These are phyloP conservation scores for Acanthamoeba lenticulata DNA, from an alignment of 208 protist species.

Conservation along the genomic window DNA sequence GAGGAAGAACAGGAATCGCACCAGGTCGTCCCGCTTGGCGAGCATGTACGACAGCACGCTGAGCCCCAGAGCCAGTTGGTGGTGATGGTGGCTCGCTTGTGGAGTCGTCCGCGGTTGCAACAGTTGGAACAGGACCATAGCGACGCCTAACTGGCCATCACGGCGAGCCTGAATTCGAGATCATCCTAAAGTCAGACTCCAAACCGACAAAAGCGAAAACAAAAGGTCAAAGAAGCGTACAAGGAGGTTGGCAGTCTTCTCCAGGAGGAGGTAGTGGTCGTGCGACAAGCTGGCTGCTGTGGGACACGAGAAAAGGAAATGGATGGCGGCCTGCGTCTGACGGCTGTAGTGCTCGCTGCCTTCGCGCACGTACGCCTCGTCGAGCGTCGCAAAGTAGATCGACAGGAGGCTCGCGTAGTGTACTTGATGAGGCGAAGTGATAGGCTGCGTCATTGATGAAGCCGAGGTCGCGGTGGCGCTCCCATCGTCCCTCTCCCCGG, in stretches of 20 bases:
- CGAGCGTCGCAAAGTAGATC: background rate
- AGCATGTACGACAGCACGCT: background rate
- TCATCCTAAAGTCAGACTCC: background rate
- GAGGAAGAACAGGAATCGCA: background rate
- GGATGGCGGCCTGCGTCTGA: background rate
- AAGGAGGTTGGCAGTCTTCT: background rate
- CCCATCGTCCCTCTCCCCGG: background rate
- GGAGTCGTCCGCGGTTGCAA: background rate
- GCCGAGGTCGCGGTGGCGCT: background rate
- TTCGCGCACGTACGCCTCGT: conserved; percentile 3
- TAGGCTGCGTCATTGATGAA: background rate
- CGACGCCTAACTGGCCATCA: background rate
- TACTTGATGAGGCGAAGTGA: background rate
- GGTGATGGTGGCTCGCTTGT: too few relatives aligned
- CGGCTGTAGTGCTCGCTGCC: background rate
- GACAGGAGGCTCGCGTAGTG: background rate
- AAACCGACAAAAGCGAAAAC: background rate
- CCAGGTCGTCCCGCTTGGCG: background rate
- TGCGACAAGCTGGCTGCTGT: background rate
- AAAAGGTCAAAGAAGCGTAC: background rate
- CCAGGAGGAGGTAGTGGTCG: background rate
- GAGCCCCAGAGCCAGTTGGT: background rate
- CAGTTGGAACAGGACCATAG: conserved; percentile 22
- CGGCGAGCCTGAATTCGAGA: background rate
- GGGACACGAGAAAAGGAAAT: background rate